These are phyloP conservation scores for Corymbia calophylla DNA, from an alignment of 441 rosid species.

Conservation along the genomic window DNA sequence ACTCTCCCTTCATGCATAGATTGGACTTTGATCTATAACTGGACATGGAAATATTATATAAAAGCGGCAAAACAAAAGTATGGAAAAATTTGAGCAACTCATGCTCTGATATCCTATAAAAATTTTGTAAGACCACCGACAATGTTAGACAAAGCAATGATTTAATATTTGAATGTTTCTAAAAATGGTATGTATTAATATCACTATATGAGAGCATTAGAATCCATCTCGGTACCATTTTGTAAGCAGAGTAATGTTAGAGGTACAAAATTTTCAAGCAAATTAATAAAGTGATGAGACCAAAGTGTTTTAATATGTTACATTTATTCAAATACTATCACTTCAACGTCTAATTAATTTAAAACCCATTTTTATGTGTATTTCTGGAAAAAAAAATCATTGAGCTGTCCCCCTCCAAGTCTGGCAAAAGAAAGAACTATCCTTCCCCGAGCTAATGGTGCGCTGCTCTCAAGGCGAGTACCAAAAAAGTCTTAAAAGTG, in stretches of 20 bases:
- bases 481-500: background rate
- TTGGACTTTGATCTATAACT: background rate
- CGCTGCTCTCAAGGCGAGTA: accelerated
- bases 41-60: background rate
- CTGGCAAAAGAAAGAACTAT: background rate
- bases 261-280: background rate
- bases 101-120: too few species aligned
- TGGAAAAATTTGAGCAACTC: background rate
- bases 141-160: accelerated
- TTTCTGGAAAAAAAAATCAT: background rate
- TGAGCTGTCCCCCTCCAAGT: background rate
- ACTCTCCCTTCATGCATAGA: background rate
- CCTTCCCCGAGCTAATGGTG: background rate
- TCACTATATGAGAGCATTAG: background rate
- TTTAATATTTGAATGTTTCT: too few species aligned
- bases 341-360: background rate
- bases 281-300: background rate
- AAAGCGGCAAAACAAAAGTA: background rate
- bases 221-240: background rate
- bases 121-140: background rate
- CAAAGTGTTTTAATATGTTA: background rate
- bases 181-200: background rate
- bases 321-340: background rate
- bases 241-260: background rate
- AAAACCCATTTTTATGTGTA: background rate